phyloP scores from a whole-genome alignment of 2,329 filamentous ascomycete species.

The Hymenoscyphus salicellus region DNA sequence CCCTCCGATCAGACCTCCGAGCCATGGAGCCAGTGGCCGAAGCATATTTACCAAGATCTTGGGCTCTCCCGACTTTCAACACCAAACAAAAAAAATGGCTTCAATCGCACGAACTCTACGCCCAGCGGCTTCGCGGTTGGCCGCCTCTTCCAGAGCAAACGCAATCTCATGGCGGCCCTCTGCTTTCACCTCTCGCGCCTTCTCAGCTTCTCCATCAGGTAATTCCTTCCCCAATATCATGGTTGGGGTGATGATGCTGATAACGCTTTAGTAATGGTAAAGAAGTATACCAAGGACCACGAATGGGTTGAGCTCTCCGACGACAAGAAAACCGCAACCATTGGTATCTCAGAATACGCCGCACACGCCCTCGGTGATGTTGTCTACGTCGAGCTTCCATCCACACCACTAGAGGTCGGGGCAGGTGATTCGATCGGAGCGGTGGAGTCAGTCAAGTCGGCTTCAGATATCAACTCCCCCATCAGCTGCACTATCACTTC shows the following conservation, averaged over 20 bases:
- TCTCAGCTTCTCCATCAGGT: slow-evolving; percentile 45
- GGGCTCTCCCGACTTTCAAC: neutral
- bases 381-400: slow-evolving; percentile 92
- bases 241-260: slow-evolving; percentile 16
- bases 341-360: slow-evolving; percentile 88
- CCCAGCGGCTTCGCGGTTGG: slow-evolving; percentile 35
- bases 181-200: slow-evolving; percentile 42
- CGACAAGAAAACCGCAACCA: slow-evolving; percentile 75
- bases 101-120: slow-evolving; percentile 54
- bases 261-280: slow-evolving; percentile 39
- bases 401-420: slow-evolving; percentile 62
- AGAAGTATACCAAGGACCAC: slow-evolving; percentile 94
- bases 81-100: slow-evolving; percentile 47
- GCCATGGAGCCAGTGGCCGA: neutral
- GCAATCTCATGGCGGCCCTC: slow-evolving; percentile 26
- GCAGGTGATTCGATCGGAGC: slow-evolving; percentile 85
- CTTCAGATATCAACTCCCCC: slow-evolving; percentile 94
- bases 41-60: neutral
- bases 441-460: slow-evolving; percentile 97
- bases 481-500: slow-evolving; percentile 73
- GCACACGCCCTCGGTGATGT: slow-evolving; percentile 91
- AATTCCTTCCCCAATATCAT: slow-evolving; percentile 23
- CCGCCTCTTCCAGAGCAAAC: slow-evolving; percentile 20
- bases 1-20: neutral
- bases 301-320: slow-evolving; percentile 92